Conservation (phyloP, 805 yeast species). For the Wickerhamiella shivajii region DNA sequence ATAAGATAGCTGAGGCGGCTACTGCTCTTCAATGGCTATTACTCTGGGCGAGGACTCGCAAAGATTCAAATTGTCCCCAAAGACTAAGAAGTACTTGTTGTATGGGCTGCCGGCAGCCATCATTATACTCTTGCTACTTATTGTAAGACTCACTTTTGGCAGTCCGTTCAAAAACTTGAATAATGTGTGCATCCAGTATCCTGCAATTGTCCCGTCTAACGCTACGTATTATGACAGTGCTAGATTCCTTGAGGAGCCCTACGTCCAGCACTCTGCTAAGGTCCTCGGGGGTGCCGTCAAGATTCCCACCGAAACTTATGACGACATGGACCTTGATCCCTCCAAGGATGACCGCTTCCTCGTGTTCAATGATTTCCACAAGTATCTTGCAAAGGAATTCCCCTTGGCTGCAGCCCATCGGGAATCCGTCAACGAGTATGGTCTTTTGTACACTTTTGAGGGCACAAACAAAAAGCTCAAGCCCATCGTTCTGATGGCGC, state of each 20-base stretch:
- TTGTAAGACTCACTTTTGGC: too few species aligned
- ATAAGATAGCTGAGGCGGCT: too few species aligned
- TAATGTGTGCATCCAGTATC: constrained; percentile 2
- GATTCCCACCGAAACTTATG: constrained; percentile 51
- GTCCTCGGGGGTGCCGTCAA: constrained; percentile 36
- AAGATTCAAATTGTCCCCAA: too few species aligned
- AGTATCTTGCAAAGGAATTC: constrained; percentile 39
- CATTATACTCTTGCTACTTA: too few species aligned
- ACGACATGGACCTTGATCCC: constrained; percentile 32
- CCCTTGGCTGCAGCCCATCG: constrained; percentile 37
- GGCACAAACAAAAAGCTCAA: constrained; percentile 40
- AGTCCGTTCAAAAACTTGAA: too few species aligned
- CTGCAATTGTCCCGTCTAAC: not conserved
- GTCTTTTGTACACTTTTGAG: constrained; percentile 48
- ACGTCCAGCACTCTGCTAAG: constrained; percentile 11
- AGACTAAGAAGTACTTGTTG: too few species aligned
- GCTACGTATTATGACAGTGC: not conserved
- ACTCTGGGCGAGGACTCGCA: too few species aligned
- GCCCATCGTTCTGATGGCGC: constrained; percentile 61
- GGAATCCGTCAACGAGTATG: constrained; percentile 42
- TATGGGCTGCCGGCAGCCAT: too few species aligned
- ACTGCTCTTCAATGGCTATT: too few species aligned
- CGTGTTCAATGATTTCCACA: constrained; percentile 35
- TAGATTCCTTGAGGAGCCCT: constrained; percentile 25
- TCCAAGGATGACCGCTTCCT: constrained; percentile 38